Conservation (phyloP, 176 grass and related monocot genomes). For the Rhynchospora pubera region DNA sequence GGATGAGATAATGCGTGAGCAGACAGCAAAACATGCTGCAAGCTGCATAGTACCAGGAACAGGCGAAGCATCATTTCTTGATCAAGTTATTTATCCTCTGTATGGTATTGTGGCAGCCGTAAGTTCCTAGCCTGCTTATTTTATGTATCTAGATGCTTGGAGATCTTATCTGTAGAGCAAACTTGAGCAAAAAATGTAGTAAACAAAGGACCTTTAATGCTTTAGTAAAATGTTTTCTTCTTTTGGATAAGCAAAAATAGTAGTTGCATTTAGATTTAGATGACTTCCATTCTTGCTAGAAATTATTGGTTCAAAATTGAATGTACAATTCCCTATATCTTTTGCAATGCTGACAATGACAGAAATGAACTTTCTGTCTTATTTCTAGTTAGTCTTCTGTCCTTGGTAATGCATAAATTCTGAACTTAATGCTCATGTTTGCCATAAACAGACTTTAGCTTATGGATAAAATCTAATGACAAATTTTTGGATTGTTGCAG, state of each 20-base stretch:
- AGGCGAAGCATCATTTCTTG: conserved; percentile 66
- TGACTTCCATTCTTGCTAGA: too few species aligned
- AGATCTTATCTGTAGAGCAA: background rate
- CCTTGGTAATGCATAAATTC: background rate
- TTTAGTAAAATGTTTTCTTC: too few species aligned
- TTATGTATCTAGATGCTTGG: background rate
- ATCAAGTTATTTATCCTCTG: conserved; percentile 70
- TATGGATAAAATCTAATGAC: too few species aligned
- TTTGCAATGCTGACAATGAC: too few species aligned
- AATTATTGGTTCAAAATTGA: too few species aligned
- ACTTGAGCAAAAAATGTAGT: too few species aligned
- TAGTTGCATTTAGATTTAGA: too few species aligned
- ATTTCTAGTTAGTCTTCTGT: background rate
- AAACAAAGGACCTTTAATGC: too few species aligned
- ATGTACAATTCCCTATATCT: too few species aligned
- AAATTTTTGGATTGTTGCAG: conserved; percentile 47
- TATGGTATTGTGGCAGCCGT: conserved; percentile 73
- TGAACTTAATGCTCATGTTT: background rate
- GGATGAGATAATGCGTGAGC: conserved; percentile 52
- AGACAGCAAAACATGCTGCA: conserved; percentile 42
- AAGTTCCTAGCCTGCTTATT: conserved; percentile 24
- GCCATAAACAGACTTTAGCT: background rate
- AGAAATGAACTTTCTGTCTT: background rate
- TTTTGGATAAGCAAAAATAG: too few species aligned
- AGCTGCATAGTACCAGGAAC: conserved; percentile 46